Conservation (phyloP, 208 protist species). For the Acanthamoeba comandoni region DNA sequence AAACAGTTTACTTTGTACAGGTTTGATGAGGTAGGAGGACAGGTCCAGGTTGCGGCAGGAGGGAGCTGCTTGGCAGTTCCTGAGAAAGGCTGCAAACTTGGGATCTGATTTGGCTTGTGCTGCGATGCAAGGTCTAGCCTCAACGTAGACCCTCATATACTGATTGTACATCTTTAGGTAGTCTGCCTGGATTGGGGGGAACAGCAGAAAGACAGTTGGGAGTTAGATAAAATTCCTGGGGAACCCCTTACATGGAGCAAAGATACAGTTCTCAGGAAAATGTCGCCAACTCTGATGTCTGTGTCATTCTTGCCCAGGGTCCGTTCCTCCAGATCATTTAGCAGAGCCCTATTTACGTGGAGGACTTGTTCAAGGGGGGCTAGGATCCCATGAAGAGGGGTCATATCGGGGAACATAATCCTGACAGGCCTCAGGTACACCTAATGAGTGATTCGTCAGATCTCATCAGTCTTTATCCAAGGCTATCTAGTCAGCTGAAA, state of each 20-base stretch:
- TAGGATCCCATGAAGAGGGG: not conserved
- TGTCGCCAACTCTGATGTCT: not conserved
- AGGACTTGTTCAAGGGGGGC: not conserved
- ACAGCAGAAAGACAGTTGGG: too few species aligned
- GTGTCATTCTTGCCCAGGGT: not conserved
- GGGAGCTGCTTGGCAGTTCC: not conserved
- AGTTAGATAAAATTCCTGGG: too few species aligned
- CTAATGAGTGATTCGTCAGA: too few species aligned
- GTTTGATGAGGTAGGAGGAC: conserved; percentile 23
- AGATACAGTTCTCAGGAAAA: not conserved
- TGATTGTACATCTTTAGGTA: conserved; percentile 3
- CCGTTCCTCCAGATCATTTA: not conserved
- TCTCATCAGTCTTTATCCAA: too few species aligned
- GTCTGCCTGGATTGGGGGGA: not conserved
- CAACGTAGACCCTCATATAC: not conserved
- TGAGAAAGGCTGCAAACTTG: not conserved
- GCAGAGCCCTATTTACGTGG: not conserved
- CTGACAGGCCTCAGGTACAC: not conserved
- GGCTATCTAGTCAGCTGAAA: too few species aligned
- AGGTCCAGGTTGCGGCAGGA: conserved; percentile 22
- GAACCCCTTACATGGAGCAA: too few species aligned
- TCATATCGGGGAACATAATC: not conserved
- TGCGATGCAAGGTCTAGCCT: not conserved
- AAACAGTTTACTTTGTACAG: not conserved
- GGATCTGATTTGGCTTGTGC: not conserved